Percentiles rank a stretch among this genome's conserved stretches.
phyloP scores from a whole-genome alignment of 805 yeast species.

The Lachancea waltii region DNA sequence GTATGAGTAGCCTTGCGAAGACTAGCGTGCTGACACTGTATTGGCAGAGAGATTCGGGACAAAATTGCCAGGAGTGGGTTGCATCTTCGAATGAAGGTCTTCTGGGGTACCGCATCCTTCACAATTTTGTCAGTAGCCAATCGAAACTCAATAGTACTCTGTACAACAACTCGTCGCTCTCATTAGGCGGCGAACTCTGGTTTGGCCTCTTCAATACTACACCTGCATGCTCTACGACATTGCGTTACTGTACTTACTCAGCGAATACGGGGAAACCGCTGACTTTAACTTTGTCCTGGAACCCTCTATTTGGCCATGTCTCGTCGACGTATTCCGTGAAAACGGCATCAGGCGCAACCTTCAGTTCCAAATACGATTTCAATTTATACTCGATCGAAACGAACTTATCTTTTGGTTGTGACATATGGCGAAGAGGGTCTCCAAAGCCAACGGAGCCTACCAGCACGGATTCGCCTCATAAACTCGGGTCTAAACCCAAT shows the following conservation, averaged over 20 bases:
- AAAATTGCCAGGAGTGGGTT: slow-evolving; percentile 62
- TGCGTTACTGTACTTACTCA: slow-evolving; percentile 79
- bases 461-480: slow-evolving; percentile 2
- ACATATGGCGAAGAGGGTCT: slow-evolving; percentile 55
- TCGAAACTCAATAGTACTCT: slow-evolving; percentile 37
- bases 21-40: slow-evolving; percentile 59
- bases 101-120: slow-evolving; percentile 72
- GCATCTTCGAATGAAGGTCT: slow-evolving; percentile 81
- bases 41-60: slow-evolving; percentile 60
- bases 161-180: slow-evolving; percentile 56
- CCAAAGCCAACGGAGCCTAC: background rate
- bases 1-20: slow-evolving; percentile 61
- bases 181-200: slow-evolving; percentile 85
- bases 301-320: slow-evolving; percentile 85
- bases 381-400: slow-evolving; percentile 87
- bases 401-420: slow-evolving; percentile 80
- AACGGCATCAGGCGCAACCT: slow-evolving; percentile 66
- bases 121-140: slow-evolving; percentile 45
- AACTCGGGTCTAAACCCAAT: background rate
- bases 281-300: slow-evolving; percentile 77
- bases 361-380: slow-evolving; percentile 81
- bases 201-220: slow-evolving; percentile 76
- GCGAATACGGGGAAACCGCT: slow-evolving; percentile 84
- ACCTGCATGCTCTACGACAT: slow-evolving; percentile 83
- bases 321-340: slow-evolving; percentile 83